A percentile compares a stretch with the other conserved stretches of the same genome.
phyloP scores from a whole-genome alignment of 2,329 filamentous ascomycete genomes.

The Hyphodiscus sp. region DNA sequence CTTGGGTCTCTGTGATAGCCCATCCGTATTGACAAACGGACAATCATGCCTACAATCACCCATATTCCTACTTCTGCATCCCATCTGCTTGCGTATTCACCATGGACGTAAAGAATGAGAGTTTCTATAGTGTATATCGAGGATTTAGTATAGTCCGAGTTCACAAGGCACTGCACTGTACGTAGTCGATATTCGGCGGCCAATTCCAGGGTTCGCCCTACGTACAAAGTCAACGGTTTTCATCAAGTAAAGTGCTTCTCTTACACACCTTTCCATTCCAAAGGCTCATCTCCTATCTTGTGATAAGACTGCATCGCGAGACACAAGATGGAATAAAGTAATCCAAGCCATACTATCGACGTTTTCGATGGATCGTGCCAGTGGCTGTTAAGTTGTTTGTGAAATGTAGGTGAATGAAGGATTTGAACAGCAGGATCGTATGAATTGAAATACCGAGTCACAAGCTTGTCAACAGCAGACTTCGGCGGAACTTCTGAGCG shows the following conservation, averaged over 20 bases:
- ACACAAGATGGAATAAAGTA: constrained; percentile 70
- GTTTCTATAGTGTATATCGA: constrained; percentile 73
- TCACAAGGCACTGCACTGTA: constrained; percentile 71
- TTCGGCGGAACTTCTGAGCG: constrained; percentile 74
- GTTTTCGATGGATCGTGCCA: constrained; percentile 70
- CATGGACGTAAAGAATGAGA: constrained; percentile 67
- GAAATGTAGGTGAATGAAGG: constrained; percentile 79
- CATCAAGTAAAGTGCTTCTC: neutral
- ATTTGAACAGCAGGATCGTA: constrained; percentile 65
- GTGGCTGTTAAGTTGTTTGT: constrained; percentile 58
- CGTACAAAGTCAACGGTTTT: constrained; percentile 3
- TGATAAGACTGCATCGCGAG: constrained; percentile 74
- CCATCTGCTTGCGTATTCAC: constrained; percentile 66
- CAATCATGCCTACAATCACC: constrained; percentile 46
- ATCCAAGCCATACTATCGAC: constrained; percentile 69
- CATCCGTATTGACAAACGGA: constrained; percentile 47
- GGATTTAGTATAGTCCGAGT: constrained; percentile 71
- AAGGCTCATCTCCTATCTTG: constrained; percentile 72
- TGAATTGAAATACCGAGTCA: constrained; percentile 87
- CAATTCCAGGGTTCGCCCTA: constrained; percentile 44
- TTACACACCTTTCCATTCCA: constrained; percentile 62
- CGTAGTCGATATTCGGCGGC: constrained; percentile 60
- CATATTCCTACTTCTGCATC: constrained; percentile 56
- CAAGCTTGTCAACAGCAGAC: constrained; percentile 74
- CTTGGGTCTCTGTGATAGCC: constrained; percentile 68